Conservation (phyloP, 2,329 filamentous ascomycete genomes). For the Cyphellophora attinorum region DNA sequence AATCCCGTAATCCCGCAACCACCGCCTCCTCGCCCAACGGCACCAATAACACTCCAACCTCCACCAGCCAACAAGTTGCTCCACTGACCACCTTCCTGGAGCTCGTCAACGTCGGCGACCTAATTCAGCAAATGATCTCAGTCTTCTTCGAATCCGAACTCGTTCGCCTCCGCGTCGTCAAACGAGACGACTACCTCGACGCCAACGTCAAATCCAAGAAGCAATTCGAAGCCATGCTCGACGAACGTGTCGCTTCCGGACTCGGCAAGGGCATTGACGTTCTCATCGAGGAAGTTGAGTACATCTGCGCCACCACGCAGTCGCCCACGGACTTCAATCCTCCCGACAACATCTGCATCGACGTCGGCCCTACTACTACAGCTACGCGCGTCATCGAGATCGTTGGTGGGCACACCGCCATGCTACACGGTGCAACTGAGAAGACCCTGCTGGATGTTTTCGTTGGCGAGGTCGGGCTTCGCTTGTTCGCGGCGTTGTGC, state of each 20-base stretch:
- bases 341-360: neutral
- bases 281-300: conserved; percentile 96
- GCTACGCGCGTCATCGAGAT: conserved; percentile 74
- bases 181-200: conserved; percentile 90
- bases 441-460: conserved; percentile 98
- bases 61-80: conserved; percentile 58
- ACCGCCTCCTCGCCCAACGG: conserved; percentile 45
- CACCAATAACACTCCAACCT: conserved; percentile 57
- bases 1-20: conserved; percentile 57
- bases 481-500: conserved; percentile 83
- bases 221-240: conserved; percentile 96
- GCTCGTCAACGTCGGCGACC: conserved; percentile 91
- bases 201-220: conserved; percentile 92
- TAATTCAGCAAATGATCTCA: conserved; percentile 98
- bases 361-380: conserved; percentile 54
- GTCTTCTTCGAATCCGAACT: conserved; percentile 98
- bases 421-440: conserved; percentile 90
- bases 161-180: conserved; percentile 68
- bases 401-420: conserved; percentile 78
- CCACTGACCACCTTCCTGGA: conserved; percentile 93
- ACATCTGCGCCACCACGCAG: conserved; percentile 82
- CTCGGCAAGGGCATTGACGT: conserved; percentile 97
- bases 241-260: conserved; percentile 90
- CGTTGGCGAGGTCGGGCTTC: conserved; percentile 91
- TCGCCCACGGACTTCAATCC: conserved; percentile 86